Evolutionary conservation across 1,284 basidiomycete genomes (phyloP).

Genomic region (Heliocybe sulcata): DNA sequence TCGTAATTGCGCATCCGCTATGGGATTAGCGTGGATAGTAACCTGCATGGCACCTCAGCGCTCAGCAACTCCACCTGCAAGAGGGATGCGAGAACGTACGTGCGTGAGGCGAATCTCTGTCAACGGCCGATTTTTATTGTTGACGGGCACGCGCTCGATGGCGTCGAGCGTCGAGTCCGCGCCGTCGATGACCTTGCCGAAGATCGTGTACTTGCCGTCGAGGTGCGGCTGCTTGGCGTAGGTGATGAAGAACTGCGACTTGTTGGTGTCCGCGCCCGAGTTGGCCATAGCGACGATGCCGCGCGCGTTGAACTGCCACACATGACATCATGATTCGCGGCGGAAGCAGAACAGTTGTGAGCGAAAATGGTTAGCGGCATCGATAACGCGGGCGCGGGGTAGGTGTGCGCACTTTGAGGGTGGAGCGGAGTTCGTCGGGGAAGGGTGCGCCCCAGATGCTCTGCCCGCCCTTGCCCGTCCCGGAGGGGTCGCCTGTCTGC

Average conservation of each 20-base stretch:
- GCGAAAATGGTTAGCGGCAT: not conserved
- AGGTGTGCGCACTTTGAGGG: slow-evolving; percentile 65
- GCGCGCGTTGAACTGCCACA: slow-evolving; percentile 78
- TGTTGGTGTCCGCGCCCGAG: slow-evolving; percentile 88
- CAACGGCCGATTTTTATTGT: slow-evolving; percentile 83
- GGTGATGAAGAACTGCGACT: slow-evolving; percentile 92
- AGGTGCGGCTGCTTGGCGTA: slow-evolving; percentile 90
- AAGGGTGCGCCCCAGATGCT: slow-evolving; percentile 87
- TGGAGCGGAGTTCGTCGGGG: slow-evolving; percentile 84
- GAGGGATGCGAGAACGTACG: slow-evolving; percentile 37
- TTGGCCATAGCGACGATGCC: slow-evolving; percentile 98
- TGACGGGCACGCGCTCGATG: slow-evolving; percentile 89
- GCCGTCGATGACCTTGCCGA: slow-evolving; percentile 95
- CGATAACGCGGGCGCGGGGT: slow-evolving; percentile 3
- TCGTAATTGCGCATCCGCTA: slow-evolving; percentile 63
- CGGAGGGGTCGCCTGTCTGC: slow-evolving; percentile 85
- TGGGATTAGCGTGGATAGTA: slow-evolving; percentile 93
- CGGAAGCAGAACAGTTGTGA: slow-evolving; percentile 3
- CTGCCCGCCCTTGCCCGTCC: slow-evolving; percentile 77
- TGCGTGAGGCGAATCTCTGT: slow-evolving; percentile 77
- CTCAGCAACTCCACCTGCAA: not conserved
- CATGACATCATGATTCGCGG: slow-evolving; percentile 5
- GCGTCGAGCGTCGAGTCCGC: slow-evolving; percentile 82
- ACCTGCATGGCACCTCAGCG: slow-evolving; percentile 40
- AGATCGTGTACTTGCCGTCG: slow-evolving; percentile 92